Conservation (phyloP, 768 basidiomycete species). For the Lentinus brumalis region DNA sequence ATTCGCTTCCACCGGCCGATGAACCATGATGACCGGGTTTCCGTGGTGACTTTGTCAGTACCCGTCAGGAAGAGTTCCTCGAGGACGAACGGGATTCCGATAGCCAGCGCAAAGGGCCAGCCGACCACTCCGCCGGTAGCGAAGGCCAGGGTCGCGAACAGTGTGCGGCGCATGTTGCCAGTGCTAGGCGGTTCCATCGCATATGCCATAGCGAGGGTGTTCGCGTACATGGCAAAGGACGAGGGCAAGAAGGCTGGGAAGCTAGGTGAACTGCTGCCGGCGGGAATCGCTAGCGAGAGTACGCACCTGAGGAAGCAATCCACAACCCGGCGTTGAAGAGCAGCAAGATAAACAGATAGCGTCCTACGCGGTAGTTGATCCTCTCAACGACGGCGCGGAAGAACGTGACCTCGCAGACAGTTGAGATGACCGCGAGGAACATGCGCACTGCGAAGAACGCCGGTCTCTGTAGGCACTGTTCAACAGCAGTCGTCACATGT, state of each 20-base stretch:
- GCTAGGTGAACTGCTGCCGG: constrained; percentile 14
- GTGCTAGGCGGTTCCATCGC: constrained; percentile 60
- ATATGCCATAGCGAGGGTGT: constrained; percentile 75
- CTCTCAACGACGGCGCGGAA: constrained; percentile 80
- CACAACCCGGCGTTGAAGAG: constrained; percentile 92
- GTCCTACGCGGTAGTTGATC: constrained; percentile 86
- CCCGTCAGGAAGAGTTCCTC: constrained; percentile 87
- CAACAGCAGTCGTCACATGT: constrained; percentile 8
- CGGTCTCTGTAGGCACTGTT: constrained; percentile 56
- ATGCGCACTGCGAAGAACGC: constrained; percentile 90
- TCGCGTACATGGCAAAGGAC: constrained; percentile 92
- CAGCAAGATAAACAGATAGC: constrained; percentile 90
- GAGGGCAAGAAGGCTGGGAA: constrained; percentile 87
- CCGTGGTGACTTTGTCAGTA: constrained; percentile 59
- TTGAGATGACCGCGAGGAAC: constrained; percentile 69
- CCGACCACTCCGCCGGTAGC: constrained; percentile 87
- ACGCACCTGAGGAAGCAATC: constrained; percentile 81
- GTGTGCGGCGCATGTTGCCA: constrained; percentile 54
- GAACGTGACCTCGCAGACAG: constrained; percentile 78
- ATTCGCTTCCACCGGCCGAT: constrained; percentile 62
- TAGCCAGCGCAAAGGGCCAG: constrained; percentile 93
- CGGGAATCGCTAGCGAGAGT: neutral
- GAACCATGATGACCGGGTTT: constrained; percentile 54
- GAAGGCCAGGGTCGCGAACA: constrained; percentile 68
- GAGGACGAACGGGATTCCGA: constrained; percentile 85